phyloP scores from a whole-genome alignment of 805 yeast species.

The Candida hungchunana region DNA sequence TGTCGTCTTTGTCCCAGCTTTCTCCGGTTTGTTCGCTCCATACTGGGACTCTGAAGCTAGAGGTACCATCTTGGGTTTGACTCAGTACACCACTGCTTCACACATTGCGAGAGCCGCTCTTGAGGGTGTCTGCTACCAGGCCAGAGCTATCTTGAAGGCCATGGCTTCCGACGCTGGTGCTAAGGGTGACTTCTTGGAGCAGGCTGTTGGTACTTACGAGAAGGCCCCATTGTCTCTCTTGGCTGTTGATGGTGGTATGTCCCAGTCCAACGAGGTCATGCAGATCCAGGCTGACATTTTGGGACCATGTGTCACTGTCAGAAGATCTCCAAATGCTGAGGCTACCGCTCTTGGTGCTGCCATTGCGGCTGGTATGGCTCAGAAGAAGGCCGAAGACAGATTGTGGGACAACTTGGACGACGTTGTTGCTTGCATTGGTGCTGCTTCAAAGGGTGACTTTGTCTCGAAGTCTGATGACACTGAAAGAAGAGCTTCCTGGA shows the following conservation, averaged over 20 bases:
- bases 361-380: slow-evolving; percentile 82
- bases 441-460: slow-evolving; percentile 32
- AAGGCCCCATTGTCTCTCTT: slow-evolving; percentile 49
- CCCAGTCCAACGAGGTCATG: slow-evolving; percentile 84
- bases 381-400: slow-evolving; percentile 46
- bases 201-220: slow-evolving; percentile 36
- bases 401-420: slow-evolving; percentile 78
- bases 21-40: slow-evolving; percentile 91
- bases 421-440: slow-evolving; percentile 41
- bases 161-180: slow-evolving; percentile 84
- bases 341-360: slow-evolving; percentile 97
- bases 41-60: slow-evolving; percentile 93
- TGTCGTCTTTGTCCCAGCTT: slow-evolving; percentile 92
- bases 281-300: slow-evolving; percentile 90
- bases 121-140: slow-evolving; percentile 94
- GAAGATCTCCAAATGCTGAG: slow-evolving; percentile 77
- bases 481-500: slow-evolving; percentile 62
- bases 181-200: slow-evolving; percentile 48
- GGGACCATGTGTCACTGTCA: slow-evolving; percentile 81
- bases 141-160: slow-evolving; percentile 82
- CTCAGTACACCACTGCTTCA: slow-evolving; percentile 86
- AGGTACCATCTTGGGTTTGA: slow-evolving; percentile 89
- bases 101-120: slow-evolving; percentile 93
- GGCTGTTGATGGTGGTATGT: slow-evolving; percentile 95
- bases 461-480: slow-evolving; percentile 44